Evolutionary conservation across 441 rosid species (phyloP), one percentile per base, ranked within the genome.

Genomic region (Lepidium campestre): DNA sequence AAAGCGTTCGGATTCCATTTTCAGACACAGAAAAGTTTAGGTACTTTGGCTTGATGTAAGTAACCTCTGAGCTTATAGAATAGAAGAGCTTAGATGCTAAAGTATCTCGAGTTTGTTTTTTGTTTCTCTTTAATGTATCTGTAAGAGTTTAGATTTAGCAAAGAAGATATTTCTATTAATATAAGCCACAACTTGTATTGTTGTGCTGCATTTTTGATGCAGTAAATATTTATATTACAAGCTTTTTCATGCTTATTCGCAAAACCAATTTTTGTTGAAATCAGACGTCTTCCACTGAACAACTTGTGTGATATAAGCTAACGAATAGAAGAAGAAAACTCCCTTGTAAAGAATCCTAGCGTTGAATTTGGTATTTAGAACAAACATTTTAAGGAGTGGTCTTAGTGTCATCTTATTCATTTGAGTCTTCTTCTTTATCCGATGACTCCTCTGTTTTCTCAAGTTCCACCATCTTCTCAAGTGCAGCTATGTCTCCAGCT

Each of bases 401-500:
- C 2, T 17, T 66, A 5, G 68, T 59, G 52, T 60, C 77, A 31
- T 73, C 45, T 44, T 42, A 67, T 44, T 59, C 68, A 19, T 50
- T 61, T 0, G 76, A 58, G 25, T 47, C 31, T 35, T 77, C 86
- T 59, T 88, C 92, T 36, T 86, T 75, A 70, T 82, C 93, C 0
- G 89, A 83, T 61, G 75, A 72, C 2, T 80, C 86, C 3, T 77
- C 84, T 81, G 83, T 75, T 79, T 84, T 88, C 78, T 90, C 96
- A 10, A 89, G 85, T 3, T 18, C 84, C 35, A 84, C 86, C 97
- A 89, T 86, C 77, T 86, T 88, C 78, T 90, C 94, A 7, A 94
- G 94, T 1, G 90, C 83, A 39, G 71, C 96, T 68, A 94, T 62
- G 67, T 86, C 96, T 29, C 99, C 97, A 25, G 85, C 91, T 81